Conservation (phyloP, 768 basidiomycete genomes). For the Pleurotus sapidus region DNA sequence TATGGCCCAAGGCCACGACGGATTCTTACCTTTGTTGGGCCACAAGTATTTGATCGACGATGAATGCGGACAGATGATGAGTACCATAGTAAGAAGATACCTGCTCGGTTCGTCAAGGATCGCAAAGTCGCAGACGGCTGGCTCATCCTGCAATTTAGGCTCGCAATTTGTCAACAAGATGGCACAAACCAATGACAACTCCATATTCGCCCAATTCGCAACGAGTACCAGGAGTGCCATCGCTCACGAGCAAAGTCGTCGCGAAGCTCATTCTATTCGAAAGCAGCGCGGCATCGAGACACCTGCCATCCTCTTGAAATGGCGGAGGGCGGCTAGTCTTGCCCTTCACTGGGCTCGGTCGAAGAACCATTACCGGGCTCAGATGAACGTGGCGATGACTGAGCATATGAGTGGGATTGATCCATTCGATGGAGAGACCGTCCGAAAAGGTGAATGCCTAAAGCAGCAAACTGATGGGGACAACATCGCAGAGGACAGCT, state of each 20-base stretch:
- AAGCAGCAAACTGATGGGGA: slow-evolving; percentile 13
- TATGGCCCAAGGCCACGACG: slow-evolving; percentile 82
- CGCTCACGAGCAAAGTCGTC: slow-evolving; percentile 42
- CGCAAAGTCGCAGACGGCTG: too few relatives aligned
- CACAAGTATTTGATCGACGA: slow-evolving; percentile 74
- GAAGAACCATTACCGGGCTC: slow-evolving; percentile 51
- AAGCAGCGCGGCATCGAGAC: slow-evolving; percentile 13
- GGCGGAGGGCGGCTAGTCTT: slow-evolving; percentile 43
- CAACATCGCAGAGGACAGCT: slow-evolving; percentile 35
- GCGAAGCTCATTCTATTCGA: slow-evolving; percentile 18
- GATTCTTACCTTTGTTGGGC: slow-evolving; percentile 66
- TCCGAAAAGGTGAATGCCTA: slow-evolving; percentile 30
- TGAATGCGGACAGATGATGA: slow-evolving; percentile 79
- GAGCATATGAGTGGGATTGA: slow-evolving; percentile 84
- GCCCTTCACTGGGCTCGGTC: slow-evolving; percentile 46
- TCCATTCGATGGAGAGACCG: slow-evolving; percentile 58
- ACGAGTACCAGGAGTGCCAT: slow-evolving; percentile 42
- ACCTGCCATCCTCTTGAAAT: slow-evolving; percentile 31
- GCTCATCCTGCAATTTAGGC: slow-evolving; percentile 35
- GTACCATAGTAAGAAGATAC: slow-evolving; percentile 78
- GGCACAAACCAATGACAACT: slow-evolving; percentile 32
- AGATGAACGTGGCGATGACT: slow-evolving; percentile 54
- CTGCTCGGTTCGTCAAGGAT: slow-evolving; percentile 56
- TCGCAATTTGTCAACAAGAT: slow-evolving; percentile 72
- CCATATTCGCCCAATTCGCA: slow-evolving; percentile 31